Conservation (phyloP, 2,329 filamentous ascomycete genomes). For the Fusarium haematococcum region DNA sequence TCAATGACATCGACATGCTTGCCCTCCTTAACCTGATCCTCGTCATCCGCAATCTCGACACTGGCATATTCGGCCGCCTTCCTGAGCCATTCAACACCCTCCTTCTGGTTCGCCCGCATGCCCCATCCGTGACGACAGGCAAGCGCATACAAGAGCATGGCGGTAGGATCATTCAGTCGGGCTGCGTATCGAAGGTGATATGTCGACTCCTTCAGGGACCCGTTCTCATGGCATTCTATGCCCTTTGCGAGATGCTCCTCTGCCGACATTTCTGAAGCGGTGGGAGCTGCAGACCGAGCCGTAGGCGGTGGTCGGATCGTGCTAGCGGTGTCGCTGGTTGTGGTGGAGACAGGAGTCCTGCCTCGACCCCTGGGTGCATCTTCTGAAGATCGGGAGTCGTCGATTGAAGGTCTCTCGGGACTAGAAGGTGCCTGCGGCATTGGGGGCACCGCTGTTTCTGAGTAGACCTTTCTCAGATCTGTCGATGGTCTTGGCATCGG, state of each 20-base stretch:
- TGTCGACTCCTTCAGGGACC: constrained; percentile 90
- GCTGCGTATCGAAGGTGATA: constrained; percentile 95
- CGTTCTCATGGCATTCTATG: constrained; percentile 89
- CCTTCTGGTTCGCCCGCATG: constrained; percentile 90
- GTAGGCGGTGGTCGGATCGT: constrained; percentile 59
- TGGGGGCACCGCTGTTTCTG: constrained; percentile 55
- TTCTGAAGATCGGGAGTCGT: constrained; percentile 59
- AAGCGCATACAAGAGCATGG: constrained; percentile 95
- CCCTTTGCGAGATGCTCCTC: constrained; percentile 93
- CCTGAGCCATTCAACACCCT: constrained; percentile 91
- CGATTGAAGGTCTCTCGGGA: constrained; percentile 58
- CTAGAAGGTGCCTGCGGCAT: constrained; percentile 58
- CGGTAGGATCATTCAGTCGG: constrained; percentile 85
- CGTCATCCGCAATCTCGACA: constrained; percentile 85
- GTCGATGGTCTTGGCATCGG: constrained; percentile 58
- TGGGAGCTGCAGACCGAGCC: constrained; percentile 61
- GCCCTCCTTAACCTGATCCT: constrained; percentile 72
- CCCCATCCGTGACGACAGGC: constrained; percentile 98
- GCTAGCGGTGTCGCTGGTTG: constrained; percentile 66
- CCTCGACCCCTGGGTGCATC: constrained; percentile 62
- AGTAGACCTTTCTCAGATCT: constrained; percentile 63
- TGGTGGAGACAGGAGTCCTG: constrained; percentile 60
- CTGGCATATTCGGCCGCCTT: constrained; percentile 89
- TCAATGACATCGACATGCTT: constrained; percentile 75
- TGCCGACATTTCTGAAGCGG: constrained; percentile 77